Evolutionary conservation across 192 early-diverging fungal species (phyloP), one percentile per base, ranked within the genome.

Genomic region (Endogone sp.): DNA sequence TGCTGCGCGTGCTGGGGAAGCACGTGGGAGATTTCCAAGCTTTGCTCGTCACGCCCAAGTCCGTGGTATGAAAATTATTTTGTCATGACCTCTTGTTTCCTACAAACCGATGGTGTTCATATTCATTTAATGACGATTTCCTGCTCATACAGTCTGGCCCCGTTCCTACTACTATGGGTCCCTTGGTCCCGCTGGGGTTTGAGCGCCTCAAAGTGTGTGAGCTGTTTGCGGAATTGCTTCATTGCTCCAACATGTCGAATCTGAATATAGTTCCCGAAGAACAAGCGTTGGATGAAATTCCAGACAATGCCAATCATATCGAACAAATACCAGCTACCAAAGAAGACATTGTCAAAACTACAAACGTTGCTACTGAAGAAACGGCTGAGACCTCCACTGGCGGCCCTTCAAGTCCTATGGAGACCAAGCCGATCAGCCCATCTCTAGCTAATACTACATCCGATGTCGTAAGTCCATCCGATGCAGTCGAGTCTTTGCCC

Each of bases 181-280:
- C 86, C 69, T 84, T 89, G 68, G 85, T 79, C 37, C 95, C 86
- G 54, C 82, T 99, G 56, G 96, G 98, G n/a, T 93, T 95, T 72
- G 96, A 98, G 79, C 86, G 98, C 13, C 80, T 99, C 49, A 93
- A 93, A 65, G 93, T 94, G 49, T 98, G 98, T 77, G 98, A 99
- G 79, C 86, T 99, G 68, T 95, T 98, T 86, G 98, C 98, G 3
- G 98, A 99, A 81, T 79, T 99, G 21, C 76, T 99, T 58, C 98
- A 98, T 72, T 92, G 92, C 72, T 91, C 92, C 56, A 92, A 89
- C 71, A 92, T 93, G 92, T 84, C 85, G n/a, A 86, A 86, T 2
- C 74, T 93, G 10, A 93, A 93, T 71, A 70, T 78, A 56, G 60
- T 73, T 20, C 60, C 32, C 29, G 44, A 63, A 55, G 70, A 76